Conservation (phyloP, 2,329 filamentous ascomycete species). For the Penicillium sp. region DNA sequence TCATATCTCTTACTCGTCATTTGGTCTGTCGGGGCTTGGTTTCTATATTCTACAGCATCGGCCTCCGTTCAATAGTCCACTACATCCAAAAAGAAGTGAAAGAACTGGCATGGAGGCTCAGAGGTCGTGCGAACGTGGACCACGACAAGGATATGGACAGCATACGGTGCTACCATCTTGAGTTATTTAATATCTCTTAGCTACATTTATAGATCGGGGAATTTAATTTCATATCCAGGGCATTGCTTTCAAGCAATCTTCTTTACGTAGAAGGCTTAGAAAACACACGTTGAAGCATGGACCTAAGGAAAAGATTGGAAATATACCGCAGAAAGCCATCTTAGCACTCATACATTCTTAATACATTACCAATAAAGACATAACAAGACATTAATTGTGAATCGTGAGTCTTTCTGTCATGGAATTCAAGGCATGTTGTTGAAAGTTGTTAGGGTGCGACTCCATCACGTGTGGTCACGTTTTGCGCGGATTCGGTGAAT, state of each 20-base stretch:
- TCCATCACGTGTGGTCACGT: not conserved
- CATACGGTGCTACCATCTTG: not conserved
- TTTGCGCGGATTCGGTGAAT: not conserved
- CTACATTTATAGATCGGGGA: too few relatives aligned
- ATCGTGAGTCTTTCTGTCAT: not conserved
- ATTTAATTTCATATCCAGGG: not conserved
- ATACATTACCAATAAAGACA: rapidly evolving
- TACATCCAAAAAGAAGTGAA: not conserved
- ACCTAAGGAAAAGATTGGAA: not conserved
- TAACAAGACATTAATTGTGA: not conserved
- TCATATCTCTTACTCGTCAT: not conserved
- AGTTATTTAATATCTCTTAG: not conserved
- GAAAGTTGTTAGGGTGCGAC: slow-evolving; percentile 2
- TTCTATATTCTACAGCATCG: not conserved
- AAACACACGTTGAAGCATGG: not conserved
- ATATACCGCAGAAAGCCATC: not conserved
- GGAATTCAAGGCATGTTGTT: not conserved
- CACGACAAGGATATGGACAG: too few relatives aligned
- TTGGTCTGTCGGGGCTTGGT: not conserved
- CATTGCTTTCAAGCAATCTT: not conserved
- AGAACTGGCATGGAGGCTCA: not conserved
- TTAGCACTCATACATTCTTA: rapidly evolving
- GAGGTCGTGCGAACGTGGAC: rapidly evolving
- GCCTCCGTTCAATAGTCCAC: not conserved
- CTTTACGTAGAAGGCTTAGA: not conserved